phyloP scores from a whole-genome alignment of 352 stramenopile genomes.

The Pythium dissimile region DNA sequence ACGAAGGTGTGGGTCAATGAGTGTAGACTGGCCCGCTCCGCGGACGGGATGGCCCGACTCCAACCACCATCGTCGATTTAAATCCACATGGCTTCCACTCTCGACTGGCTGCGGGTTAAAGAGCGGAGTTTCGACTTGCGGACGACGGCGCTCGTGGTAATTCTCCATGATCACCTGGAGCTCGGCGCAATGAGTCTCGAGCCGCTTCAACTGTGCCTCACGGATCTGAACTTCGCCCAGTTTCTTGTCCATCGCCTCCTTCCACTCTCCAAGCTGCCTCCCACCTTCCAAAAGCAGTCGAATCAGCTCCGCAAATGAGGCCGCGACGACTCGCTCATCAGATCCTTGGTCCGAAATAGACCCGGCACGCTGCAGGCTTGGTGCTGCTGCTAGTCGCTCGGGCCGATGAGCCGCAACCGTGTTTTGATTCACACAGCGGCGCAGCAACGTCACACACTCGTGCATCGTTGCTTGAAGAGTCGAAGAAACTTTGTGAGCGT shows the following conservation, averaged over 20 bases:
- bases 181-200: slow-evolving; percentile 39
- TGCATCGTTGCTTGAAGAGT: slow-evolving; percentile 1
- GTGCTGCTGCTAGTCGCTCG: too few relatives aligned
- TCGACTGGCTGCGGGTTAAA: neutral
- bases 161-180: slow-evolving; percentile 40
- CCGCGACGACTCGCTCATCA: too few relatives aligned
- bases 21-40: neutral
- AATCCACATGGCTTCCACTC: neutral
- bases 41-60: neutral
- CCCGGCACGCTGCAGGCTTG: too few relatives aligned
- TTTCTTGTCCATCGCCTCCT: slow-evolving; percentile 40
- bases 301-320: too few relatives aligned
- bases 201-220: slow-evolving; percentile 37
- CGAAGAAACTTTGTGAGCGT: neutral
- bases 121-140: neutral
- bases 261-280: slow-evolving; percentile 43
- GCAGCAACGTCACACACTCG: slow-evolving; percentile 7
- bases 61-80: neutral
- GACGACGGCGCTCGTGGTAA: neutral
- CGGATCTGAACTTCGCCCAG: slow-evolving; percentile 37
- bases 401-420: neutral
- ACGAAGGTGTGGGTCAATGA: neutral
- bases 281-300: slow-evolving; percentile 32
- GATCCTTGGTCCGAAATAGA: too few relatives aligned
- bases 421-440: neutral